These are phyloP conservation scores for Corynespora cassiicola DNA, from an alignment of 2,329 filamentous ascomycete species.

Conservation along the genomic window DNA sequence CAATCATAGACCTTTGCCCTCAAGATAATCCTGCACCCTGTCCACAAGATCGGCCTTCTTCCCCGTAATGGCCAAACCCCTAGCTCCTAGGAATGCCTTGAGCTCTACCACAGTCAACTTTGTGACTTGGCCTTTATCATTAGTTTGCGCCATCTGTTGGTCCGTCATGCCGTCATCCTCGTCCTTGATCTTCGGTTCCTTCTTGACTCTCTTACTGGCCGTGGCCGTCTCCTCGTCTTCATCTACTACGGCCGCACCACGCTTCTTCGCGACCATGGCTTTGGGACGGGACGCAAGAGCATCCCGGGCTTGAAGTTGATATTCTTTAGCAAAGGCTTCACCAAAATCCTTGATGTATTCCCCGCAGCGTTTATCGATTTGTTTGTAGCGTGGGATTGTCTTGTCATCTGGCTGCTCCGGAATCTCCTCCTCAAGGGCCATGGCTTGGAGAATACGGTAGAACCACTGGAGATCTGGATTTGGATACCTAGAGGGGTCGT, in stretches of 20 bases:
- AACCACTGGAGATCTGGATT: constrained; percentile 97
- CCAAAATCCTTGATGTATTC: constrained; percentile 81
- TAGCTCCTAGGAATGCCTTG: constrained; percentile 37
- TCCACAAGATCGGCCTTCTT: constrained; percentile 48
- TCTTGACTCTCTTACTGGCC: constrained; percentile 34
- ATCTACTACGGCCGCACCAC: constrained; percentile 32
- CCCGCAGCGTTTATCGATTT: constrained; percentile 86
- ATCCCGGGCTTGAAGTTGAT: constrained; percentile 47
- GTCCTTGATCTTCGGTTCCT: constrained; percentile 28
- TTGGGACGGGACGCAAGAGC: constrained; percentile 52
- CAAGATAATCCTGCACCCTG: constrained; percentile 42
- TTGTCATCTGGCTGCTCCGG: constrained; percentile 77
- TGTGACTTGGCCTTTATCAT: constrained; percentile 50
- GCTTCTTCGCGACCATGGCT: constrained; percentile 47
- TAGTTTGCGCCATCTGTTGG: constrained; percentile 52
- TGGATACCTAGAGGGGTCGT: constrained; percentile 85
- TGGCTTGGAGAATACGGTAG: constrained; percentile 89
- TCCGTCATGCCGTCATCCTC: constrained; percentile 46
- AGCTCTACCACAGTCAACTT: constrained; percentile 48
- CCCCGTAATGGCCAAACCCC: constrained; percentile 28
- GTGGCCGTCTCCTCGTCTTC: constrained; percentile 27
- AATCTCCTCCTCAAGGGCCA: constrained; percentile 90
- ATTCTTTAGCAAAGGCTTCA: constrained; percentile 68
- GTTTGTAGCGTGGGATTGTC: constrained; percentile 81
- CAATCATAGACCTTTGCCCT: constrained; percentile 32